A percentile compares a stretch with the other conserved stretches of the same genome.
phyloP scores from a whole-genome alignment of 2,329 filamentous ascomycete species.

The Dactylellina sp. region DNA sequence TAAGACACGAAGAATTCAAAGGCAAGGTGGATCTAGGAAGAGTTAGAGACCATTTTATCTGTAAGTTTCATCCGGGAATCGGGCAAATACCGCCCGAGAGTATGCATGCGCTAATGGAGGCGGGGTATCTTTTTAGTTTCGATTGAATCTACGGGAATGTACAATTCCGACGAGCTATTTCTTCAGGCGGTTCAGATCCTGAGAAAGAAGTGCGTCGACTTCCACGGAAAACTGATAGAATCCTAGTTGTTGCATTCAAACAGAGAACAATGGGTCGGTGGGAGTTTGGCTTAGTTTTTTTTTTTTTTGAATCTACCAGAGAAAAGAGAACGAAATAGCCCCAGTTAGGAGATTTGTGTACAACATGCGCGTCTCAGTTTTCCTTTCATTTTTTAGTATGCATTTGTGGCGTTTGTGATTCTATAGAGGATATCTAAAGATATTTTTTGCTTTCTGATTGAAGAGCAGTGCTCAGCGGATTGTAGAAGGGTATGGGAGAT shows the following conservation, averaged over 20 bases:
- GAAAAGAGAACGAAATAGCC: neutral
- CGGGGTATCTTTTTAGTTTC: constrained; percentile 70
- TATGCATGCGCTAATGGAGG: constrained; percentile 6
- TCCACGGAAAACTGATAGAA: constrained; percentile 55
- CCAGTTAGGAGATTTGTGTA: constrained; percentile 15
- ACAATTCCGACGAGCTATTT: constrained; percentile 92
- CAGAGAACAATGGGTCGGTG: constrained; percentile 5
- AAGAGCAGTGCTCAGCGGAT: neutral
- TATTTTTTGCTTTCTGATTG: constrained; percentile 1
- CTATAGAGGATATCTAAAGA: constrained; percentile 44
- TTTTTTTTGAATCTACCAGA: neutral
- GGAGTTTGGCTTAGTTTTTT: neutral
- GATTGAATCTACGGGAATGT: constrained; percentile 94
- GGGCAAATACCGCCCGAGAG: neutral
- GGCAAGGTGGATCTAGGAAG: constrained; percentile 94
- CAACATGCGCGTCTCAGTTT: constrained; percentile 16
- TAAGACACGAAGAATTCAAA: constrained; percentile 92
- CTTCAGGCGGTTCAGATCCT: constrained; percentile 86
- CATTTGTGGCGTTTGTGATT: constrained; percentile 52
- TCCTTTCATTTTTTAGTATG: constrained; percentile 17
- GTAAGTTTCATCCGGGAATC: constrained; percentile 42
- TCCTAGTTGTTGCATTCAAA: constrained; percentile 41
- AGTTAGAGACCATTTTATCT: constrained; percentile 95
- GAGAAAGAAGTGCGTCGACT: constrained; percentile 78
- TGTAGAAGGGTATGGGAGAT: too few species aligned